A percentile compares a stretch with the other conserved stretches of the same genome.
phyloP scores from a whole-genome alignment of 208 protist genomes.

The Trypanosoma brucei region DNA sequence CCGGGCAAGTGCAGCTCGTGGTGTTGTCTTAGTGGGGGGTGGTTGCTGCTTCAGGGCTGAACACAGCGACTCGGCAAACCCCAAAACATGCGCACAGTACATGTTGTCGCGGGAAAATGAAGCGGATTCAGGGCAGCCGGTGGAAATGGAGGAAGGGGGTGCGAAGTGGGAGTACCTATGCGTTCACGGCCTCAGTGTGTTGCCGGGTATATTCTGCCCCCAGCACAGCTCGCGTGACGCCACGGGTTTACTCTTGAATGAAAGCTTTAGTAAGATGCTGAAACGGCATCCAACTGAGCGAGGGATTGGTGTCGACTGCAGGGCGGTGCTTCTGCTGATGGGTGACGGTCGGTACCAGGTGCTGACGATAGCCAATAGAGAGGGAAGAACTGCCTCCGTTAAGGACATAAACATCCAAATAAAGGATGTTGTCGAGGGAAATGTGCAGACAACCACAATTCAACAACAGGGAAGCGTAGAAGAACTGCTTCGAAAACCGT shows the following conservation, averaged over 20 bases:
- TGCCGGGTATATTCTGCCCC: slow-evolving; percentile 85
- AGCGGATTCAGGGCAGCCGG: slow-evolving; percentile 2
- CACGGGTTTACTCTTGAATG: slow-evolving; percentile 66
- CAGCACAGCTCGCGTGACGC: slow-evolving; percentile 70
- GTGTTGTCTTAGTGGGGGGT: slow-evolving; percentile 70
- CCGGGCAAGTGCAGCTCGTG: slow-evolving; percentile 29
- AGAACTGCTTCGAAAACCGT: slow-evolving; percentile 51
- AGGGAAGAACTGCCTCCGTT: slow-evolving; percentile 13
- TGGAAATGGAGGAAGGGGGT: slow-evolving; percentile 1
- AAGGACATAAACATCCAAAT: slow-evolving; percentile 40
- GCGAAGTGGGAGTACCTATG: slow-evolving; percentile 81
- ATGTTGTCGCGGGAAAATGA: slow-evolving; percentile 26
- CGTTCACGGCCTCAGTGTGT: slow-evolving; percentile 64
- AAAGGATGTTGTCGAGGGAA: slow-evolving; percentile 65
- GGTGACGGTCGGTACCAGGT: slow-evolving; percentile 75
- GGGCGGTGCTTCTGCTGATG: slow-evolving; percentile 65
- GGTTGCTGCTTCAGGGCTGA: slow-evolving; percentile 88
- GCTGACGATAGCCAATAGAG: slow-evolving; percentile 51
- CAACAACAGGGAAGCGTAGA: slow-evolving; percentile 30
- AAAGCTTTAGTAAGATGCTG: slow-evolving; percentile 84
- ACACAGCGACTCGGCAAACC: slow-evolving; percentile 89
- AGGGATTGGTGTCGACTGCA: slow-evolving; percentile 85
- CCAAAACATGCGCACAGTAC: slow-evolving; percentile 57
- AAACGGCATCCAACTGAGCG: slow-evolving; percentile 84
- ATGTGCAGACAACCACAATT: slow-evolving; percentile 23